Percentiles rank a stretch among this genome's conserved stretches.
phyloP scores from a whole-genome alignment of 805 yeast species.

The Soucietia sequanensis region DNA sequence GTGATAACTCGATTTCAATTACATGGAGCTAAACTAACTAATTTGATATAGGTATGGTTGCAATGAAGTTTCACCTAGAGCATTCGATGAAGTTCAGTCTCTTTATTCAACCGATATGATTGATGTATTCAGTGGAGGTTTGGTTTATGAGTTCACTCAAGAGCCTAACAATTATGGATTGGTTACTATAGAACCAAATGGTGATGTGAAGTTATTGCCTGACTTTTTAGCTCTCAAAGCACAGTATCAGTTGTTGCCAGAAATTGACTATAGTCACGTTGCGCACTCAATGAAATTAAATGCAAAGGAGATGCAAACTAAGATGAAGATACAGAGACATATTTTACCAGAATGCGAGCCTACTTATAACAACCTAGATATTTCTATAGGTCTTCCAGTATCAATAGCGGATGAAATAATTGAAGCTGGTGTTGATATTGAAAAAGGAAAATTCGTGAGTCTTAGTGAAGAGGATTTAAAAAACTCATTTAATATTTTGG shows the following conservation, averaged over 20 bases:
- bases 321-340: conserved; percentile 14
- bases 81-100: conserved; percentile 71
- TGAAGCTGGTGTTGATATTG: conserved; percentile 46
- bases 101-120: conserved; percentile 74
- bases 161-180: conserved; percentile 80
- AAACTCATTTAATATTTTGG: conserved; percentile 42
- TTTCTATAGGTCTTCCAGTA: conserved; percentile 45
- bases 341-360: conserved; percentile 31
- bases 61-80: conserved; percentile 74
- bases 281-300: conserved; percentile 23
- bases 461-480: conserved; percentile 43
- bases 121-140: conserved; percentile 77
- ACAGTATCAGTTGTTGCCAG: conserved; percentile 41
- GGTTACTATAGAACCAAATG: conserved; percentile 47
- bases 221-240: conserved; percentile 45
- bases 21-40: conserved; percentile 6
- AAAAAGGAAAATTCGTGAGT: conserved; percentile 49
- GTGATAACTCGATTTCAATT: conserved; percentile 5
- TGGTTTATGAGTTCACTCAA: conserved; percentile 78
- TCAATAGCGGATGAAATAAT: conserved; percentile 45
- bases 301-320: conserved; percentile 19
- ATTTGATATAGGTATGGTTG: conserved; percentile 56
- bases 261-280: conserved; percentile 18
- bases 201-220: conserved; percentile 40
- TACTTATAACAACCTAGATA: conserved; percentile 33